phyloP scores from a whole-genome alignment of 108 stramenopile species.

The Nitzschia putrida region DNA sequence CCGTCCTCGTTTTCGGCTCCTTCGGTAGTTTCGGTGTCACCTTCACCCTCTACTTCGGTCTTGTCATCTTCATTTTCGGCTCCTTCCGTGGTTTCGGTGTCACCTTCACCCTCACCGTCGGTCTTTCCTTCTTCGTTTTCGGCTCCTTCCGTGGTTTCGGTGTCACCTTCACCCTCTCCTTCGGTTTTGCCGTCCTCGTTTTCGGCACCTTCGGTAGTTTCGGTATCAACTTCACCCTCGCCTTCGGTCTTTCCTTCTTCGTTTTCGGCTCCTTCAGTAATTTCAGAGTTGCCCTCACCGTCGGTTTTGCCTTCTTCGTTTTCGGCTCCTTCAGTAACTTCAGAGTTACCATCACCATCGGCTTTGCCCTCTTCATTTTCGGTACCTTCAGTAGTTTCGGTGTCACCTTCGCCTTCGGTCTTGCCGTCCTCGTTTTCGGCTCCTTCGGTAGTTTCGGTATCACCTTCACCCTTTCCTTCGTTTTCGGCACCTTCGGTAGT shows the following conservation, averaged over 20 bases:
- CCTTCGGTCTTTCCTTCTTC: slow-evolving; percentile 3
- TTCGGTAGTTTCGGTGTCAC: background rate
- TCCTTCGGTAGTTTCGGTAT: background rate
- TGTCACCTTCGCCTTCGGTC: background rate
- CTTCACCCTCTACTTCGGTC: background rate
- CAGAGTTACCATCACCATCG: background rate
- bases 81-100: background rate
- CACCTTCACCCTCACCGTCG: background rate
- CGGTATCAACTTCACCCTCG: too few species aligned
- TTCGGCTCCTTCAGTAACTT: background rate
- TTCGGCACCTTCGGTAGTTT: too few species aligned
- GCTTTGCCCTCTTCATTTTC: background rate
- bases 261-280: background rate
- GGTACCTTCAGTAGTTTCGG: background rate
- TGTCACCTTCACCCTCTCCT: slow-evolving; percentile 1
- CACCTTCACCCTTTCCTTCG: background rate
- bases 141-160: background rate
- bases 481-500: background rate
- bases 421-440: background rate
- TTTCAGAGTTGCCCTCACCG: background rate
- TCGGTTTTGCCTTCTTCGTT: background rate
- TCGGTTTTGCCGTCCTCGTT: background rate
- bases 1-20: background rate
- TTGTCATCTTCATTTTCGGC: background rate
- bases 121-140: background rate